These are phyloP conservation scores for Colletotrichum simmondsii DNA, from an alignment of 2,329 filamentous ascomycete species.

Conservation along the genomic window DNA sequence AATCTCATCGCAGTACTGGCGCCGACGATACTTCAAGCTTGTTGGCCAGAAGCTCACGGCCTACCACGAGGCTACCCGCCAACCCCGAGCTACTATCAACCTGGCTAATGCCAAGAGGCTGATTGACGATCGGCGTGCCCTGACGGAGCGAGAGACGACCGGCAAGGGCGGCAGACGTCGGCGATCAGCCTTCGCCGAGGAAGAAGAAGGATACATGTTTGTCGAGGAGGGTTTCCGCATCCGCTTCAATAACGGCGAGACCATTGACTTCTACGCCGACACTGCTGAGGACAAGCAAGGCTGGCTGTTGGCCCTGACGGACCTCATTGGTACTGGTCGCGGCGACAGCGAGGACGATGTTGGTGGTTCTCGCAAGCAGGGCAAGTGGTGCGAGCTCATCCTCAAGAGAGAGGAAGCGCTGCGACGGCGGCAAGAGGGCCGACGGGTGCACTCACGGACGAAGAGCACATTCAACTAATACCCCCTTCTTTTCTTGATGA, in stretches of 20 bases:
- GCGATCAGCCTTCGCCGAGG: slow-evolving; percentile 95
- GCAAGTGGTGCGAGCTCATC: slow-evolving; percentile 76
- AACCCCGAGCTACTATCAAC: slow-evolving; percentile 97
- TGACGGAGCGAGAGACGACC: slow-evolving; percentile 85
- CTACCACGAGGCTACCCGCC: slow-evolving; percentile 93
- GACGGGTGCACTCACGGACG: slow-evolving; percentile 64
- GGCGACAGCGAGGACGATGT: slow-evolving; percentile 60
- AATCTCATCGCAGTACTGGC: slow-evolving; percentile 81
- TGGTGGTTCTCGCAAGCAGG: slow-evolving; percentile 54
- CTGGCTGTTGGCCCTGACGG: slow-evolving; percentile 91
- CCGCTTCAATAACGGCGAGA: slow-evolving; percentile 96
- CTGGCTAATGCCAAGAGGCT: slow-evolving; percentile 91
- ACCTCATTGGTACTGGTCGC: slow-evolving; percentile 67
- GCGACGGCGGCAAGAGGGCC: slow-evolving; percentile 63
- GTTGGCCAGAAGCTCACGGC: slow-evolving; percentile 91
- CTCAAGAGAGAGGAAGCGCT: slow-evolving; percentile 71
- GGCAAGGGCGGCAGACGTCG: slow-evolving; percentile 83
- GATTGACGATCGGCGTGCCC: slow-evolving; percentile 87
- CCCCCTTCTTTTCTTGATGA: slow-evolving; percentile 28
- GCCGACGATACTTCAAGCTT: slow-evolving; percentile 96
- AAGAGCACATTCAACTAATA: slow-evolving; percentile 66
- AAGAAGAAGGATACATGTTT: slow-evolving; percentile 99
- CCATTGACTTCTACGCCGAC: slow-evolving; percentile 98
- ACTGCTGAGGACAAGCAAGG: slow-evolving; percentile 87
- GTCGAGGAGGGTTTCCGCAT: slow-evolving; percentile 99